These are phyloP conservation scores for Phytophthora pini DNA, from an alignment of 352 stramenopile species.

Conservation along the genomic window DNA sequence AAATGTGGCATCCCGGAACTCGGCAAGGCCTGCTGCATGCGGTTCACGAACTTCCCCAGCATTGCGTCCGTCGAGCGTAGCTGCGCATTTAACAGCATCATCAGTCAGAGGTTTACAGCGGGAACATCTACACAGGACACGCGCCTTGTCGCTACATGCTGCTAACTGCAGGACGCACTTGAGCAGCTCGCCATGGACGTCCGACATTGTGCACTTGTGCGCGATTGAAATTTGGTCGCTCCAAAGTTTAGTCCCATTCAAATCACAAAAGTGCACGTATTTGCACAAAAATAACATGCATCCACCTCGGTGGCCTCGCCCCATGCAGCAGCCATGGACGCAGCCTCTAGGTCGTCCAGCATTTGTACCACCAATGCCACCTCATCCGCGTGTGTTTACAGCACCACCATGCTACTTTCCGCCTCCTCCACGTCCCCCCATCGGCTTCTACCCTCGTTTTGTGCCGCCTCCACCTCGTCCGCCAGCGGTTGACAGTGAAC, in stretches of 20 bases:
- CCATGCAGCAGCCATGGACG: conserved; percentile 8
- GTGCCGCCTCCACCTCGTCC: conserved; percentile 11
- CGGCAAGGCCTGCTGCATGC: conserved; percentile 50
- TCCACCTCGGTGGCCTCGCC: conserved; percentile 21
- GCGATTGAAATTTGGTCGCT: neutral
- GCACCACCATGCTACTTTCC: neutral
- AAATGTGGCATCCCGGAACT: conserved; percentile 57
- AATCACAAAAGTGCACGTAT: neutral
- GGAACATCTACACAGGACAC: neutral
- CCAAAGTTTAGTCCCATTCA: neutral
- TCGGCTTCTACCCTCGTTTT: conserved; percentile 22
- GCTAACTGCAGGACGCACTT: conserved; percentile 81
- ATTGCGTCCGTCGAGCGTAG: conserved; percentile 63
- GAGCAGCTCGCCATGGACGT: conserved; percentile 66
- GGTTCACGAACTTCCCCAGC: conserved; percentile 46
- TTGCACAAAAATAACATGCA: neutral
- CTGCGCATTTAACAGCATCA: conserved; percentile 21
- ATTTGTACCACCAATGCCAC: conserved; percentile 11
- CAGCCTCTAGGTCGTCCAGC: conserved; percentile 11
- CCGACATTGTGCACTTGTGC: conserved; percentile 37
- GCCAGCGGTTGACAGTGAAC: conserved; percentile 27
- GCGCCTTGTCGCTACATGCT: conserved; percentile 79
- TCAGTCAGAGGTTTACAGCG: neutral
- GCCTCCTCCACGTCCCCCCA: conserved; percentile 9
- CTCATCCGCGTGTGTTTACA: conserved; percentile 7